These are phyloP conservation scores for Neurospora hispaniola DNA, from an alignment of 495 filamentous ascomycete genomes.

Conservation along the genomic window DNA sequence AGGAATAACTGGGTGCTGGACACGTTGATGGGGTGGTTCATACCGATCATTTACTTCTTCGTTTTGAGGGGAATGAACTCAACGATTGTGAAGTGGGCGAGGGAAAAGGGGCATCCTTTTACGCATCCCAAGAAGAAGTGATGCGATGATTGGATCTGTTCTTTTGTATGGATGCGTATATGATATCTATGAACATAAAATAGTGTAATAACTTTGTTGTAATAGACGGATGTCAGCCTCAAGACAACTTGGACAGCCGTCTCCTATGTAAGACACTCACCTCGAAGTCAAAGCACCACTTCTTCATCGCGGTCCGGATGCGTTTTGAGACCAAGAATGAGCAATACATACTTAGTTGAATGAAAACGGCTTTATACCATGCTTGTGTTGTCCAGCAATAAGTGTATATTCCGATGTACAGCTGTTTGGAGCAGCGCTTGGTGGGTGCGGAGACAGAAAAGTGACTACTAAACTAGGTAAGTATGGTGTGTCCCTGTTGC, in stretches of 20 bases:
- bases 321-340: background rate
- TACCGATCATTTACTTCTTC: constrained; percentile 50
- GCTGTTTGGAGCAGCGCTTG: no score
- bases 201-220: background rate
- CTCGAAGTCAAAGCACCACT: background rate
- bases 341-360: no score
- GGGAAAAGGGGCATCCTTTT: constrained; percentile 45
- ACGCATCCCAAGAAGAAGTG: constrained; percentile 21
- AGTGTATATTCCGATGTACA: no score
- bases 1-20: constrained; percentile 52
- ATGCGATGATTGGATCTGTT: background rate
- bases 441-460: no score
- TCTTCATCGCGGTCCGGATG: background rate
- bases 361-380: no score
- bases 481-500: no score
- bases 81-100: constrained; percentile 48
- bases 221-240: background rate
- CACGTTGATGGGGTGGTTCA: constrained; percentile 46
- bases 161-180: background rate
- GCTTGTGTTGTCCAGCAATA: no score
- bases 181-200: background rate
- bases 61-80: constrained; percentile 46
- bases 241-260: background rate
- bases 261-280: background rate
- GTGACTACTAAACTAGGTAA: no score